A percentile compares a stretch with the other conserved stretches of the same genome.
These are phyloP conservation scores for Pochonia chlamydosporia DNA, from an alignment of 2,329 filamentous ascomycete genomes.

Conservation along the genomic window DNA sequence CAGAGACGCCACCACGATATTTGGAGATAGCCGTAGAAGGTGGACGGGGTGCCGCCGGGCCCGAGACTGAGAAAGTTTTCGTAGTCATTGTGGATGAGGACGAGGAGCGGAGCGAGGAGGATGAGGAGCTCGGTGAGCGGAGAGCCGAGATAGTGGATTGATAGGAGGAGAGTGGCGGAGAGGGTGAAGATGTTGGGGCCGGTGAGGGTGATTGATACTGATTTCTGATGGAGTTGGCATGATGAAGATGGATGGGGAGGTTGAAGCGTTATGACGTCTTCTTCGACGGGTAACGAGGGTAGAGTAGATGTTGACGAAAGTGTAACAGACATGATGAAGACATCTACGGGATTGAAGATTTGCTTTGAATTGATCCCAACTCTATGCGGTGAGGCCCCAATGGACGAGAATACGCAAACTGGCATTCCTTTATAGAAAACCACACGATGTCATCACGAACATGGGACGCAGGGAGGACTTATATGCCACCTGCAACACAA, in stretches of 20 bases:
- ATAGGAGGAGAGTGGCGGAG: slow-evolving; percentile 40
- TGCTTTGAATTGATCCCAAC: not conserved
- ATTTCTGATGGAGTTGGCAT: slow-evolving; percentile 36
- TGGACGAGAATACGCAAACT: not conserved
- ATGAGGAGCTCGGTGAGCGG: slow-evolving; percentile 44
- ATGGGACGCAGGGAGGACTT: not conserved
- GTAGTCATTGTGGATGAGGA: slow-evolving; percentile 65
- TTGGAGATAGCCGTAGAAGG: slow-evolving; percentile 64
- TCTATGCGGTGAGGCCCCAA: not conserved
- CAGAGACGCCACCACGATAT: slow-evolving; percentile 69
- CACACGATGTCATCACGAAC: not conserved
- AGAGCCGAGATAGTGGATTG: slow-evolving; percentile 46
- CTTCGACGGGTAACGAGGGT: not conserved
- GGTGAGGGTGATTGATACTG: slow-evolving; percentile 48
- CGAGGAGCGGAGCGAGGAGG: slow-evolving; percentile 38
- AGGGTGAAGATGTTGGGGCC: slow-evolving; percentile 40
- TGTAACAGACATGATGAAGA: slow-evolving; percentile 5
- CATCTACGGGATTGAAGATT: too few relatives aligned
- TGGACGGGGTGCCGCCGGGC: slow-evolving; percentile 74
- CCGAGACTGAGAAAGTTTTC: slow-evolving; percentile 70
- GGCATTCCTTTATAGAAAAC: not conserved
- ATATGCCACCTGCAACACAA: not conserved
- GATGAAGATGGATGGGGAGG: not conserved
- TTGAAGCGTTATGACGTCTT: not conserved
- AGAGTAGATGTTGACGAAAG: slow-evolving; percentile 1